Base-by-base conservation (phyloP, 495 filamentous ascomycete genomes). In the Penicillium coprophilum region DNA sequence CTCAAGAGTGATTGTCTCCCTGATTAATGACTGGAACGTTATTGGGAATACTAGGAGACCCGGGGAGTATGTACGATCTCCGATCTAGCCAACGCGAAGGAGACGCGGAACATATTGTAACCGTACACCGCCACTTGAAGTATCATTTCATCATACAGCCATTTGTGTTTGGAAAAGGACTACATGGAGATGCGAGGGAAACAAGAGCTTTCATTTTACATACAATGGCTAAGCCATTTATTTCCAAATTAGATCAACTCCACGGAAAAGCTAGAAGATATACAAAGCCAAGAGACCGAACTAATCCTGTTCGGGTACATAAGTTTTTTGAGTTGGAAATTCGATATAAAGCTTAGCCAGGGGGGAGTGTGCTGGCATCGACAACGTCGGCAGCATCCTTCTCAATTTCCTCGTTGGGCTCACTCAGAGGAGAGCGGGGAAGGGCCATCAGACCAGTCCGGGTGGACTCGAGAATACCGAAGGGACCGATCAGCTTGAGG, bases 391-490 rank as follows among this genome's bases (percentile, higher is more conserved):
- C 90, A 34, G 96, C 93, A 64, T 96, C 95, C 62, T 88, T 81
- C 53, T 91, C 84, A 9, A 82, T 59, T 46, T 91, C 87, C 61
- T 95, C 88, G 6, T 78, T 82, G 12, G 82, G 82, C 47, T 82
- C 85, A 55, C 88, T 83, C 21, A 98, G 83, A 47, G 94, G 94
- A 27, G 94, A 96, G 36, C 94, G 88, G 38, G 94, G 93, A 54
- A 98, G 82, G 19, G 94, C 94, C 94, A 96, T 98, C 31, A 98
- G 84, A 70, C 94, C 87, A 17, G 94, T 97, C 47, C 94, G 82
- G 34, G 93, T 90, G 40, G 91, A 96, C 75, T 98, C 94, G 17
- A 98, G 82, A 59, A 98, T 92, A 65, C 94, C 94, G 71, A 97
- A 98, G n/a, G 92, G 92, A 46, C 84, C 81, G 64, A 98, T 85